These are phyloP conservation scores for Ocimum tenuiflorum DNA, from an alignment of 257 asterid species.

Conservation along the genomic window DNA sequence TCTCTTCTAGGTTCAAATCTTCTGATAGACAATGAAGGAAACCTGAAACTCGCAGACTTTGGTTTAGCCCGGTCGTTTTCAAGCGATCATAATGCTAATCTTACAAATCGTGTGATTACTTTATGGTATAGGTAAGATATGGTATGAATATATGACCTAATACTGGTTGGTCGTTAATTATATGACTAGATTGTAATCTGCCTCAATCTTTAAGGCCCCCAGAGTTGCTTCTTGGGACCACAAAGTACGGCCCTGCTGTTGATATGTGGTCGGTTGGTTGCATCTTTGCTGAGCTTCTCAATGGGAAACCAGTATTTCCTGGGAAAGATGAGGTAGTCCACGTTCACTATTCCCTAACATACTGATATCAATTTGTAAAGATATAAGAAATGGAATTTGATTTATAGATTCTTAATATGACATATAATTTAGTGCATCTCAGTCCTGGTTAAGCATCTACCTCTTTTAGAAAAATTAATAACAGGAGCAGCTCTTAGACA, in stretches of 20 bases:
- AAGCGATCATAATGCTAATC: slow-evolving; percentile 73
- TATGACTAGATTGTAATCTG: slow-evolving; percentile 1
- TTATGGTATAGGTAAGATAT: slow-evolving; percentile 70
- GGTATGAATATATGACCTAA: neutral
- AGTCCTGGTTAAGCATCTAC: neutral
- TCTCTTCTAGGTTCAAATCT: slow-evolving; percentile 72
- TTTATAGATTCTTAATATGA: neutral
- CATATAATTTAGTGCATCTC: neutral
- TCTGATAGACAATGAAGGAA: slow-evolving; percentile 74
- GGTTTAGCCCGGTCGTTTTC: slow-evolving; percentile 81
- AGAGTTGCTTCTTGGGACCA: slow-evolving; percentile 79
- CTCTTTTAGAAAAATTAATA: neutral
- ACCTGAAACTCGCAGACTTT: slow-evolving; percentile 84
- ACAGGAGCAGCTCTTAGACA: neutral
- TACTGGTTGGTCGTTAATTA: neutral
- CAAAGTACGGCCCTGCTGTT: slow-evolving; percentile 88
- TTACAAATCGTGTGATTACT: slow-evolving; percentile 83
- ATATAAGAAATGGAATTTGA: neutral
- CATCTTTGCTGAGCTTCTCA: slow-evolving; percentile 83
- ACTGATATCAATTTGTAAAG: neutral
- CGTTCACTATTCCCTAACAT: slow-evolving; percentile 25
- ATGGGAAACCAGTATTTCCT: slow-evolving; percentile 80
- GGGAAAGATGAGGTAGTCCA: slow-evolving; percentile 84
- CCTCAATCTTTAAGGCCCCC: slow-evolving; percentile 56
- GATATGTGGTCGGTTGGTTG: slow-evolving; percentile 98